phyloP scores from a whole-genome alignment of 352 stramenopile species.

The Phytophthora vignae region DNA sequence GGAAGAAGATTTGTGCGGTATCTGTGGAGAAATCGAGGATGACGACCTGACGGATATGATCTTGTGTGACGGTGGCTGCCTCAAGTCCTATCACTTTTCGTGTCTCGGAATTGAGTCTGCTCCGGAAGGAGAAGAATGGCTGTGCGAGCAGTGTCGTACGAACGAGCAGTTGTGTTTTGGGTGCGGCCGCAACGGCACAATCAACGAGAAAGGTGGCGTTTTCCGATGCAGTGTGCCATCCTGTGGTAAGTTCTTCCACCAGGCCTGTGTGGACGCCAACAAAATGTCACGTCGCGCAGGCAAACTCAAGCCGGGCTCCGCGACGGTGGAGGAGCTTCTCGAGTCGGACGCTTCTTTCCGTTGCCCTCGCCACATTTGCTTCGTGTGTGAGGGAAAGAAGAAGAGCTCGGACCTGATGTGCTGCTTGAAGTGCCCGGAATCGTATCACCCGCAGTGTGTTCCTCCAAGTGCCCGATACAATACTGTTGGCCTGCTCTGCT shows the following conservation, averaged over 20 bases:
- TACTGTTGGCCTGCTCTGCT: slow-evolving; percentile 92
- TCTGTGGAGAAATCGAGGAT: slow-evolving; percentile 87
- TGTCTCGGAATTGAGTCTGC: slow-evolving; percentile 86
- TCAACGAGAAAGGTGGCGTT: slow-evolving; percentile 87
- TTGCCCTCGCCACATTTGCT: slow-evolving; percentile 90
- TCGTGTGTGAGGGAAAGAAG: slow-evolving; percentile 82
- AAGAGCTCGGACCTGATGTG: slow-evolving; percentile 83
- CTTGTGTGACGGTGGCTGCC: slow-evolving; percentile 93
- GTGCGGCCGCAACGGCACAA: slow-evolving; percentile 89
- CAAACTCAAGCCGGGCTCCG: slow-evolving; percentile 44
- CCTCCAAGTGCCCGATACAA: slow-evolving; percentile 93
- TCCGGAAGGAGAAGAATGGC: slow-evolving; percentile 83
- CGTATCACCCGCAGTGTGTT: slow-evolving; percentile 94
- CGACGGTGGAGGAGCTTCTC: slow-evolving; percentile 56
- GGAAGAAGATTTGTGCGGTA: slow-evolving; percentile 80
- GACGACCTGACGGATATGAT: slow-evolving; percentile 87
- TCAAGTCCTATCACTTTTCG: slow-evolving; percentile 93
- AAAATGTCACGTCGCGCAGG: slow-evolving; percentile 64
- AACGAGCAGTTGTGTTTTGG: slow-evolving; percentile 90
- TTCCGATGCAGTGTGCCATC: slow-evolving; percentile 69
- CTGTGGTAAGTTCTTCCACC: slow-evolving; percentile 90
- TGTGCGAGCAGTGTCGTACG: slow-evolving; percentile 92
- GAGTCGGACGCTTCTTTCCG: slow-evolving; percentile 84
- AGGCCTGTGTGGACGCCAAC: slow-evolving; percentile 73
- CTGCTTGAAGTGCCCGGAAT: slow-evolving; percentile 93